Conservation (phyloP, 805 yeast genomes). For the Barnettozyma pratensis region DNA sequence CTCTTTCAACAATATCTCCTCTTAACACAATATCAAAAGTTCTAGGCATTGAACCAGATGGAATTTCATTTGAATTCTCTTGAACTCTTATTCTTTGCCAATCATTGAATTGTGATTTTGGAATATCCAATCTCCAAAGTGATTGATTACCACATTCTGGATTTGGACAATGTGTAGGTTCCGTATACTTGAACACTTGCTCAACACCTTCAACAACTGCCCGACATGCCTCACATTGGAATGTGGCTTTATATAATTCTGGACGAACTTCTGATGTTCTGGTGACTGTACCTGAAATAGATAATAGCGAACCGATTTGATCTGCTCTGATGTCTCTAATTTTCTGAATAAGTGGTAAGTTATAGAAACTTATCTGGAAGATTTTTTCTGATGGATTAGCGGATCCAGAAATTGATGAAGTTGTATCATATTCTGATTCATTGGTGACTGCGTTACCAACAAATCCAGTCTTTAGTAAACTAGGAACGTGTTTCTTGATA, state of each 20-base stretch:
- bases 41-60: constrained; percentile 98
- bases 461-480: constrained; percentile 46
- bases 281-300: constrained; percentile 92
- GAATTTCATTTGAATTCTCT: constrained; percentile 94
- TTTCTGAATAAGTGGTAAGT: constrained; percentile 74
- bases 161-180: constrained; percentile 87
- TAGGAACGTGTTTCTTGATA: constrained; percentile 71
- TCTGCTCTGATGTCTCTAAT: constrained; percentile 89
- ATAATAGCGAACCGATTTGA: constrained; percentile 75
- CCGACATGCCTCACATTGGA: constrained; percentile 84
- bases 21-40: constrained; percentile 87
- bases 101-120: constrained; percentile 84
- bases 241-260: constrained; percentile 80
- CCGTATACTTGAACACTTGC: constrained; percentile 89
- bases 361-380: constrained; percentile 87
- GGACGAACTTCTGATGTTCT: constrained; percentile 96
- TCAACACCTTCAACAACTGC: constrained; percentile 85
- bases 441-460: constrained; percentile 22
- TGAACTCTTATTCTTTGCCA: constrained; percentile 97
- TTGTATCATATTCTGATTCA: constrained; percentile 29
- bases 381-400: constrained; percentile 50
- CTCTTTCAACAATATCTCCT: constrained; percentile 92
- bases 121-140: constrained; percentile 76
- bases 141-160: constrained; percentile 85
- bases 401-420: constrained; percentile 38